Evolutionary conservation across 1,139 yeast genomes (phyloP).

Genomic region (Yamadazyma spencermartinsiae): DNA sequence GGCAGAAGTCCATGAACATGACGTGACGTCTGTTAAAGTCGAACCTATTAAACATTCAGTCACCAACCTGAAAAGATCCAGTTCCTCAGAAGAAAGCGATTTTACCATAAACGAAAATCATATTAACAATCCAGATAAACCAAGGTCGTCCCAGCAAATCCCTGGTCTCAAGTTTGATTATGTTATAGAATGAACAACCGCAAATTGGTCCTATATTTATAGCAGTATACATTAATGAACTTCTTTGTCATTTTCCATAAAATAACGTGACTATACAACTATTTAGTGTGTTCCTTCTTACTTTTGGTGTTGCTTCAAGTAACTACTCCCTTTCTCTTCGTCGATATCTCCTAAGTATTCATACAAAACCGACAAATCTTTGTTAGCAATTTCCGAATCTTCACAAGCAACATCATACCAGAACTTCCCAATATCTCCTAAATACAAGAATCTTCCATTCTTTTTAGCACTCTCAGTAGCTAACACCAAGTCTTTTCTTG

Average conservation of each 20-base stretch:
- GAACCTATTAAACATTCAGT: neutral
- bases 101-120: conserved; percentile 15
- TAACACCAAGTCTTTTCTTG: conserved; percentile 57
- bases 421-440: conserved; percentile 42
- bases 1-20: conserved; percentile 8
- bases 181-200: conserved; percentile 10
- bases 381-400: conserved; percentile 39
- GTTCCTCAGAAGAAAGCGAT: conserved; percentile 18
- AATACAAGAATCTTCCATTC: conserved; percentile 35
- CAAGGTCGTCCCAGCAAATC: conserved; percentile 4
- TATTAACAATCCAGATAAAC: conserved; percentile 4
- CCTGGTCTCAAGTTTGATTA: conserved; percentile 14
- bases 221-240: neutral
- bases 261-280: neutral
- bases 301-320: conserved; percentile 11
- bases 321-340: conserved; percentile 16
- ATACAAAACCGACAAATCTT: conserved; percentile 48
- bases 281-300: neutral
- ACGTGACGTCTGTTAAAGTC: neutral
- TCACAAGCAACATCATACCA: conserved; percentile 51
- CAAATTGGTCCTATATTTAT: no score
- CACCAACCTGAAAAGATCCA: conserved; percentile 5
- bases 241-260: neutral
- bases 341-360: conserved; percentile 44
- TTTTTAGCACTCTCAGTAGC: conserved; percentile 51